These are phyloP conservation scores for Collybia sordida DNA, from an alignment of 768 basidiomycete genomes.

Conservation along the genomic window DNA sequence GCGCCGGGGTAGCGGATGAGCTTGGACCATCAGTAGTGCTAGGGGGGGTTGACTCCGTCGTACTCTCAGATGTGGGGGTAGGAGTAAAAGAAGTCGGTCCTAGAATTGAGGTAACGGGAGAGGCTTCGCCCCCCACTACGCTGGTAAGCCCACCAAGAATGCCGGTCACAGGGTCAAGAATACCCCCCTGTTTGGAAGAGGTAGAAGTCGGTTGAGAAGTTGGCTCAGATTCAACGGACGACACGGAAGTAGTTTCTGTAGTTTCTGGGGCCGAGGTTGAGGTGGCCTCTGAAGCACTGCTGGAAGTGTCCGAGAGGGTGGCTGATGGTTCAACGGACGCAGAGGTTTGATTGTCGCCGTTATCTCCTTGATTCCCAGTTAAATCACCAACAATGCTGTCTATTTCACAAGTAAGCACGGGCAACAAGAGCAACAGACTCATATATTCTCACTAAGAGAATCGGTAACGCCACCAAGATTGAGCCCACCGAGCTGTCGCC, in stretches of 20 bases:
- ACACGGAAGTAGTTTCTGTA: not conserved
- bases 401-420: not conserved
- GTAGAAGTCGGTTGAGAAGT: not conserved
- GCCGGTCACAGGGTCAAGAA: conserved; percentile 7
- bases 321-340: not conserved
- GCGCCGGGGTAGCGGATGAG: not conserved
- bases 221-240: not conserved
- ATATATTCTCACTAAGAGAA: not conserved
- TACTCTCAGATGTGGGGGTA: conserved; percentile 1
- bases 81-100: conserved; percentile 4
- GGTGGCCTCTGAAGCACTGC: not conserved
- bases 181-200: not conserved
- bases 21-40: not conserved
- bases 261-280: not conserved
- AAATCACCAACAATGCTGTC: not conserved
- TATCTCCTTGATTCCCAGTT: not conserved
- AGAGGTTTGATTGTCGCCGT: not conserved
- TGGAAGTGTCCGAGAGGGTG: not conserved
- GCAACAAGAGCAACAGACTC: not conserved
- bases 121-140: not conserved
- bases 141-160: not conserved
- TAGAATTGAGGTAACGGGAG: not conserved
- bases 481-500: conserved; percentile 8
- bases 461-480: not conserved
- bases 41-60: not conserved